Base-by-base conservation (phyloP, 192 early-diverging fungal species). In the Linnemannia hyalina region DNA sequence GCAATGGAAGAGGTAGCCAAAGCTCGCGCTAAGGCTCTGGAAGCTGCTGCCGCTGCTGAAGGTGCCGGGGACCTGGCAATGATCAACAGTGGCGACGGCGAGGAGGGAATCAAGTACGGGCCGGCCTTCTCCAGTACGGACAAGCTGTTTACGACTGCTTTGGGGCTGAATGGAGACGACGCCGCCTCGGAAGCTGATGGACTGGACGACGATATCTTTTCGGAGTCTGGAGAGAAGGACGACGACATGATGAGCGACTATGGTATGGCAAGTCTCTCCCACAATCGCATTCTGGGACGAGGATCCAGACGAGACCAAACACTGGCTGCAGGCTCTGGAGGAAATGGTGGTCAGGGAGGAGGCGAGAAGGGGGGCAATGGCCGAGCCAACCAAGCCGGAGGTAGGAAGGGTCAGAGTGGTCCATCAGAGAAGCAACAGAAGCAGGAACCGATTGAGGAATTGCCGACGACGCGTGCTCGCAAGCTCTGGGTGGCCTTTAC, bases 401-500 rank as follows among this genome's bases (percentile, higher is more conserved):
- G 46, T 36, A 49, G 29, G 10, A 80, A 70, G 68, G 49, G 46
- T 3, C 70, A 76, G 52, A 47, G 47, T 32, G 9, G 23, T 20
- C 47, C 71, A 80, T 78, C 80, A 32, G 87, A 76, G 82, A 92
- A 81, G 90, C 91, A 47, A 81, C 89, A 57, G 49, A 70, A 40
- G 68, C 60, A 49, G 29, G 89, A 41, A 41, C 80, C 44, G 40
- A 88, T 92, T 7, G 93, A 93, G 78, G 90, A 90, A 76, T 71
- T 92, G 20, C 90, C 88, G 7, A 81, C 85, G 32, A 90, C 90
- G 18, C 77, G 83, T 15, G 88, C 81, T 6, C 88, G 95, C 68
- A 75, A 88, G 35, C 88, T 88, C 74, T 97, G 95, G 96, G 93
- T 96, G 20, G 89, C 85, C 49, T 93, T 92, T 71, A 95, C 95